Evolutionary conservation across 768 basidiomycete genomes (phyloP).

Genomic region (Boletus pseudo-olivaceus): DNA sequence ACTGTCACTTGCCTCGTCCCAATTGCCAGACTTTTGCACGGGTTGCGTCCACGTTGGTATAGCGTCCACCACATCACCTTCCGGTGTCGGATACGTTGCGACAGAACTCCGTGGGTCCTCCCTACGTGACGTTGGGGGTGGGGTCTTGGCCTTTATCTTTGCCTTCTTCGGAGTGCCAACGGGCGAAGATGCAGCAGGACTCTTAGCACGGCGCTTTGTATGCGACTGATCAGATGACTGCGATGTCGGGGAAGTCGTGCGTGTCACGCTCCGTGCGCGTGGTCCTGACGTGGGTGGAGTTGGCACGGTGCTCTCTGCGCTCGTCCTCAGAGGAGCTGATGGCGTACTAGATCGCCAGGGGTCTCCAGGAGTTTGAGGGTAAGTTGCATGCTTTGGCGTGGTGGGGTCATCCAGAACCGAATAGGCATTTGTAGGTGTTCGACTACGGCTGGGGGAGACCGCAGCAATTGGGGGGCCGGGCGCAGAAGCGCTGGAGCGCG

Average conservation of each 20-base stretch:
- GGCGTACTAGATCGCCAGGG: constrained; percentile 44
- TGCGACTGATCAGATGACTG: constrained; percentile 31
- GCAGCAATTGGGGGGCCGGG: constrained; percentile 17
- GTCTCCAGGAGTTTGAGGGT: constrained; percentile 42
- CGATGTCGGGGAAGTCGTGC: constrained; percentile 31
- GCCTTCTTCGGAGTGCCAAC: constrained; percentile 39
- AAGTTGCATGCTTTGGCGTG: constrained; percentile 41
- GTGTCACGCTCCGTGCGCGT: constrained; percentile 16
- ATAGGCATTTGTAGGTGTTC: constrained; percentile 40
- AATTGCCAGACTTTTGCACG: constrained; percentile 62
- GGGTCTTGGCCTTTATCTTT: constrained; percentile 34
- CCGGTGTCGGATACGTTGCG: constrained; percentile 66
- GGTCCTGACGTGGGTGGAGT: constrained; percentile 33
- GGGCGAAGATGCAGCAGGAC: constrained; percentile 41
- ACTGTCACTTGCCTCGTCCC: constrained; percentile 67
- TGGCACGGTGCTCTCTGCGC: constrained; percentile 41
- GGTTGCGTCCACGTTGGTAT: constrained; percentile 85
- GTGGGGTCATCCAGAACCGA: constrained; percentile 35
- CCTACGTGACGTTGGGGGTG: constrained; percentile 31
- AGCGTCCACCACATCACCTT: constrained; percentile 58
- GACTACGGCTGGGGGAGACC: constrained; percentile 35
- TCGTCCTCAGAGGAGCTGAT: constrained; percentile 34
- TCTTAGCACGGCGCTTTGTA: constrained; percentile 45
- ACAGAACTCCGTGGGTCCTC: constrained; percentile 53
- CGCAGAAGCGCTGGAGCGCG: constrained; percentile 17